phyloP scores from a whole-genome alignment of 2,329 filamentous ascomycete species.

The Xylariaceae sp. region DNA sequence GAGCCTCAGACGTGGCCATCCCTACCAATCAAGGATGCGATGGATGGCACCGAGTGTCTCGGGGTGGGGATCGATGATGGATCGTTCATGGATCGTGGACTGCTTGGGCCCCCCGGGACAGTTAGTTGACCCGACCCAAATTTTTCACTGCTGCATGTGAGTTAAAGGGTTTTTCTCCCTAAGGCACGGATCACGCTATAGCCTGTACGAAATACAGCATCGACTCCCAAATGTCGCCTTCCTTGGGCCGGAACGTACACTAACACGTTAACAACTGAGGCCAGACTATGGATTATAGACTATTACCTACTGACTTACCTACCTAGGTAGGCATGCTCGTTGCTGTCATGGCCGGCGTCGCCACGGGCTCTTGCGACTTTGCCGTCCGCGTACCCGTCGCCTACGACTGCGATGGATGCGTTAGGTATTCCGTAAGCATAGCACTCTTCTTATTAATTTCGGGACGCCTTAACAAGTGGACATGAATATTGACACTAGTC shows the following conservation, averaged over 20 bases:
- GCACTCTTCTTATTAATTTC: background rate
- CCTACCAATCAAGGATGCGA: conserved; percentile 5
- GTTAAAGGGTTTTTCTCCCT: background rate
- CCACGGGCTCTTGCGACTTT: too few relatives aligned
- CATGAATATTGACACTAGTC: background rate
- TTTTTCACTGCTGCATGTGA: background rate
- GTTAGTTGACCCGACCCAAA: background rate
- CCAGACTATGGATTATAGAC: background rate
- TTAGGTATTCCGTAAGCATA: too few relatives aligned
- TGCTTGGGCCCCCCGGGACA: background rate
- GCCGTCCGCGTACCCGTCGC: background rate
- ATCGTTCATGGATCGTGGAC: conserved; percentile 1
- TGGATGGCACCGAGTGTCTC: background rate
- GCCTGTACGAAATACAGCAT: background rate
- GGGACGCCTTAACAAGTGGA: background rate
- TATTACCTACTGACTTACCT: too few relatives aligned
- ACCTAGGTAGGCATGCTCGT: background rate
- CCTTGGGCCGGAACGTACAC: background rate
- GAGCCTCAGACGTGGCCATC: background rate
- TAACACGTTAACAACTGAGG: background rate
- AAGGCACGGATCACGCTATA: background rate
- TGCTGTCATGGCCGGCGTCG: background rate
- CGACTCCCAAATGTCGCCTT: background rate
- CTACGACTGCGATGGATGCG: background rate
- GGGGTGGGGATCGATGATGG: too few relatives aligned